Conservation (phyloP, 768 basidiomycete genomes). For the Lactifluus piperatus region DNA sequence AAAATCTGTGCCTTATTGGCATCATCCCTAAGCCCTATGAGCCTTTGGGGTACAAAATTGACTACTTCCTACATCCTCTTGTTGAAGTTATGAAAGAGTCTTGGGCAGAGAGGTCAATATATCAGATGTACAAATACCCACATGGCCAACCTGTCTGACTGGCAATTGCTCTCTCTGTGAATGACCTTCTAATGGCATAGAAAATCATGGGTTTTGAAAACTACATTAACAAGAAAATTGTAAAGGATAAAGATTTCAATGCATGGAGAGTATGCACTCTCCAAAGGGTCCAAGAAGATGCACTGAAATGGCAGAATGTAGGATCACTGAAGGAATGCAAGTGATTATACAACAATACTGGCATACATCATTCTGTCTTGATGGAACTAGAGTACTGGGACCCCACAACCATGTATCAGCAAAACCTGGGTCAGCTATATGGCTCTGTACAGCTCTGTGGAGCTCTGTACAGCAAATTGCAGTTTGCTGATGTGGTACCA, state of each 20-base stretch:
- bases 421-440: no score
- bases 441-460: no score
- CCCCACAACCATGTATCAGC: slow-evolving; percentile 11
- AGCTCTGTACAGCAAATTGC: no score
- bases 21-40: slow-evolving; percentile 35
- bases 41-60: slow-evolving; percentile 28
- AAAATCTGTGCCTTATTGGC: slow-evolving; percentile 35
- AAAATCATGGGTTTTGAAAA: not conserved
- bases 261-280: not conserved
- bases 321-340: slow-evolving; percentile 2
- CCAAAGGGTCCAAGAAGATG: slow-evolving; percentile 6
- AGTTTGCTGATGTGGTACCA: no score
- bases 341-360: slow-evolving; percentile 15
- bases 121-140: slow-evolving; percentile 1
- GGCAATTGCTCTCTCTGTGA: not conserved
- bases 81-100: slow-evolving; percentile 29
- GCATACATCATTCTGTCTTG: slow-evolving; percentile 24
- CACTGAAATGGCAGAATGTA: slow-evolving; percentile 20
- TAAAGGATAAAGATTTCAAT: not conserved
- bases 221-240: not conserved
- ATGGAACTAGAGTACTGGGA: slow-evolving; percentile 25
- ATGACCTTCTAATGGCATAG: not conserved
- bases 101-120: slow-evolving; percentile 29
- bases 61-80: slow-evolving; percentile 32
- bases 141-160: not conserved